Evolutionary conservation across 306 rosid genomes (phyloP).

Genomic region (Prunus mume): DNA sequence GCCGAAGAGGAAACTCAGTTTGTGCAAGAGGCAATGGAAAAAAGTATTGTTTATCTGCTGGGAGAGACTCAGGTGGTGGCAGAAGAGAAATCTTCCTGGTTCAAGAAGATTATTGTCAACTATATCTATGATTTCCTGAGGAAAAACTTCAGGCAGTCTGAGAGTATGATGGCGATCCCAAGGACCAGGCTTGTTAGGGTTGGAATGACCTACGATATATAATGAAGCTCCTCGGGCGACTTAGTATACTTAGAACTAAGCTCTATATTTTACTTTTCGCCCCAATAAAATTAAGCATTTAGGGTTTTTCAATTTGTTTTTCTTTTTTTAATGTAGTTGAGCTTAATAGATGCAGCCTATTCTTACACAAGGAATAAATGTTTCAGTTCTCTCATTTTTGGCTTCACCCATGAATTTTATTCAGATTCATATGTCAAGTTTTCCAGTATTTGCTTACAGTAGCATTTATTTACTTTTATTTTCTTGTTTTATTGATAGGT

Average conservation of each 20-base stretch:
- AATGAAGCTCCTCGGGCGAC: background rate
- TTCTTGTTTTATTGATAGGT: too few relatives aligned
- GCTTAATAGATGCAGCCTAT: background rate
- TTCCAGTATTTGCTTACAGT: too few relatives aligned
- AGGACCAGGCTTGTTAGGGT: conserved; percentile 60
- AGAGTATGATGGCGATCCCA: conserved; percentile 44
- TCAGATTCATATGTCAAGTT: too few relatives aligned
- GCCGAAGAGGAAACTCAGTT: conserved; percentile 51
- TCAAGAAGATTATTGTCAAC: conserved; percentile 63
- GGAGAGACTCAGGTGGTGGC: conserved; percentile 75
- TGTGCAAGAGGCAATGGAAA: conserved; percentile 53
- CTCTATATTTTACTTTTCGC: background rate
- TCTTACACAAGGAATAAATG: background rate
- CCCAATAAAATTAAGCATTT: background rate
- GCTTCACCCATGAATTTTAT: too few relatives aligned
- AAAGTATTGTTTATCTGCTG: conserved; percentile 64
- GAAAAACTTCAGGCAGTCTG: conserved; percentile 66
- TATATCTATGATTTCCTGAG: conserved; percentile 60
- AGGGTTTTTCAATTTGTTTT: background rate
- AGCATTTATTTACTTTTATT: too few relatives aligned
- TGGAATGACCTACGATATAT: conserved; percentile 49
- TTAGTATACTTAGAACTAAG: too few relatives aligned
- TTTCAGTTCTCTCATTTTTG: background rate
- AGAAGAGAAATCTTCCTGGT: conserved; percentile 44
- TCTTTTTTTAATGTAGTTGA: background rate